Evolutionary conservation across 768 basidiomycete species (phyloP), one percentile per base, ranked within the genome.

Genomic region (Austroboletus eburneus): DNA sequence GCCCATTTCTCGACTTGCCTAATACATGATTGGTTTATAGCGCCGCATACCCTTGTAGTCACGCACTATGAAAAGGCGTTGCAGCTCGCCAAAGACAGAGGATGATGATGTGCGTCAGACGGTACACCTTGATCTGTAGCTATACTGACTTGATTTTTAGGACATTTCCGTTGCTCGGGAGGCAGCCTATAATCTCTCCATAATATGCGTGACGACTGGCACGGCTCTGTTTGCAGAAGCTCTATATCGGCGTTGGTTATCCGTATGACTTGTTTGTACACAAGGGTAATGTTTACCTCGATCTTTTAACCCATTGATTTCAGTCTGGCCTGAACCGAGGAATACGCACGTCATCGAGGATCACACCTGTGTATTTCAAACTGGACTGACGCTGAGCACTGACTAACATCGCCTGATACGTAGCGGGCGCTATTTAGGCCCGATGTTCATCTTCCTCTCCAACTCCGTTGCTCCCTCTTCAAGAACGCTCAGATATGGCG

Each of bases 141-240:
- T 27, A 10, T 27, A 5, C 25, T 27, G 25, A 27, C 18, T 17
- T 35, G 17, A 35, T 6, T 18, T 17, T 13, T 35, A 85, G 72
- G 72, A 76, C 42, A 55, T 65, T 14, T 74, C 75, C 4, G 69
- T 91, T 32, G 80, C 82, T 1, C 73, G 74, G 43, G 91, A 94
- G 59, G 81, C 92, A 8, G 91, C 91, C 0, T 91, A 92, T 66
- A 96, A 96, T 56, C 72, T 97, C 21, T 83, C 87, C 16, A 68
- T 89, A 37, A 85, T 95, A 23, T 93, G 83, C 66, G 79, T 85
- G 7, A 77, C 79, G 43, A 91, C 87, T 3, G 91, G 90, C 2
- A 86, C 87, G 1, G 73, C 75, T 2, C 75, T 80, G 0, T 62
- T 91, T 22, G 91, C 88, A 3, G 77, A 87, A 53, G 72, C 71